Base-by-base conservation (phyloP, 805 yeast species). In the Cephaloascus fragrans region DNA sequence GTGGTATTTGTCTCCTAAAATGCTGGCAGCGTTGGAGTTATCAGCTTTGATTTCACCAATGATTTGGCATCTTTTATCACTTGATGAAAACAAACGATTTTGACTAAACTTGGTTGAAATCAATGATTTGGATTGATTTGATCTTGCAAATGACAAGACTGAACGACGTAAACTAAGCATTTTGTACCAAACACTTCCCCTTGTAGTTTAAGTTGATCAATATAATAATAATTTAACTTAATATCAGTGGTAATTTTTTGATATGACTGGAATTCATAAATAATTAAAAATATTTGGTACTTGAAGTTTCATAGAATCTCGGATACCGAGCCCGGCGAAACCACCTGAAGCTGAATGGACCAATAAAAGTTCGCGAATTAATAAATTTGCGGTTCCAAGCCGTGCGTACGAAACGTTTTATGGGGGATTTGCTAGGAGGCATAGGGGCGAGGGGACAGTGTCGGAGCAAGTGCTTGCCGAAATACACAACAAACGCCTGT, bases 1-100 rank as follows among this genome's bases (percentile, higher is more conserved):
- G 56, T 87, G 93, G 64, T 93, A 90, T 56, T 88, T 85, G 48
- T 77, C 69, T 38, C 74, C 67, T 51, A 76, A 67, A 43, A 73
- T 68, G 37, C 64, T 58, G 18, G 82, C 65, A 23, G 83, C 83
- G 41, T 57, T 59, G 8, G 33, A 31, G 33, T 31, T 31, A 23
- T 23, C 28, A 23, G 28, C 28, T 23, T 23, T 23, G 12, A 23
- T 23, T 23, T 23, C 28, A 23, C 28, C 28, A 23, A 23, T 6
- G 12, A 12, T 16, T 14, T 10, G 29, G 14, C 29, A 26, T 31
- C 33, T 31, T 16, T 9, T 8, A 16, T 9, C 15, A 16, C 8
- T 6, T 6, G 33, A 31, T 6, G 33, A 8, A 16, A 31, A 31
- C 8, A 31, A 16, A 31, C 33, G 33, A 6, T 6, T 8, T n/a